Percentiles rank a stretch among this genome's conserved stretches.
These are phyloP conservation scores for Coleophoma cylindrospora DNA, from an alignment of 2,329 filamentous ascomycete genomes.

Conservation along the genomic window DNA sequence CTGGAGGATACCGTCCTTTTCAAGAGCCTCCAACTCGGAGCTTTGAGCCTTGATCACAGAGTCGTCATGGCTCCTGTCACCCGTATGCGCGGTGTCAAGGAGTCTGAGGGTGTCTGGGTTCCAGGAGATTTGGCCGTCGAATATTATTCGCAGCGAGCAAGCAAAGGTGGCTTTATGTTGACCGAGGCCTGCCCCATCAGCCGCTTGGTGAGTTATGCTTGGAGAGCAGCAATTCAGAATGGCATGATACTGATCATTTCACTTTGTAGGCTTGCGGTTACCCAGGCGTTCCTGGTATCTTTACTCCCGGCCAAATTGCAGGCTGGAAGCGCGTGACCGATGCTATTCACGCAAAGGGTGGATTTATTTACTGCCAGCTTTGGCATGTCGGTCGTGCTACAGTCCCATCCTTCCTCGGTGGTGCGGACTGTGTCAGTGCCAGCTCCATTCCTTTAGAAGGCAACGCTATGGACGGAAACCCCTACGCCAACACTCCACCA, in stretches of 20 bases:
- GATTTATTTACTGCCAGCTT: conserved; percentile 51
- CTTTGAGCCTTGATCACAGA: conserved; percentile 36
- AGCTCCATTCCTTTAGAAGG: conserved; percentile 35
- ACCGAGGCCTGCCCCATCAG: conserved; percentile 46
- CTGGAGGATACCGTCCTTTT: conserved; percentile 27
- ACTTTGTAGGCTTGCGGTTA: conserved; percentile 36
- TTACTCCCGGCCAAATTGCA: conserved; percentile 41
- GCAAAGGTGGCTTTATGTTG: conserved; percentile 46
- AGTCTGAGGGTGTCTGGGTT: conserved; percentile 39
- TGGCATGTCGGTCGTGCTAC: conserved; percentile 50
- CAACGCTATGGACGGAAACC: conserved; percentile 24
- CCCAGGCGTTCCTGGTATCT: conserved; percentile 48
- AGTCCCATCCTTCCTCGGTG: conserved; percentile 26
- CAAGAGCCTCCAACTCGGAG: conserved; percentile 32
- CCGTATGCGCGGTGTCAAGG: conserved; percentile 41
- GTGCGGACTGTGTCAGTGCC: conserved; percentile 27
- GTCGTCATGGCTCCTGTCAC: conserved; percentile 51
- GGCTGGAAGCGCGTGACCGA: conserved; percentile 52
- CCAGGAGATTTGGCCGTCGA: conserved; percentile 36
- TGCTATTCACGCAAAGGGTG: conserved; percentile 51
- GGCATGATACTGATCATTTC: no score
- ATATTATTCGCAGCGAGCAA: conserved; percentile 49
- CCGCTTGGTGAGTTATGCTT: conserved; percentile 11
- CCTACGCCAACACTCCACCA: conserved; percentile 29
- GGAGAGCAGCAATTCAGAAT: no score